phyloP scores from a whole-genome alignment of 1,139 yeast species.

The Yamadazyma kanchanaburiensis region DNA sequence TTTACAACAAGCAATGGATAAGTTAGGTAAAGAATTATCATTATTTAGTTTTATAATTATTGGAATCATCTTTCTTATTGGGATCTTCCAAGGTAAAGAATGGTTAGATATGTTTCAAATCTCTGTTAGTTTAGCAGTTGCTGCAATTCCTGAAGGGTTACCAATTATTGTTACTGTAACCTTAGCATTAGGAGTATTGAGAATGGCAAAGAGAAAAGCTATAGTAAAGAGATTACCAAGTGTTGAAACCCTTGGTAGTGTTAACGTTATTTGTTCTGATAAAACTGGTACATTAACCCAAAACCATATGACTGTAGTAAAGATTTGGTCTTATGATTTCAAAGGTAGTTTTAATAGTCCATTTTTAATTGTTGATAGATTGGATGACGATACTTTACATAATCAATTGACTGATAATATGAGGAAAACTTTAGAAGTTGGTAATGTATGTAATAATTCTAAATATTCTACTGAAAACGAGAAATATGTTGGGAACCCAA shows the following conservation, averaged over 20 bases:
- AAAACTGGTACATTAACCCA: constrained; percentile 94
- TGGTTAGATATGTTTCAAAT: constrained; percentile 98
- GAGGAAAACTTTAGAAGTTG: constrained; percentile 56
- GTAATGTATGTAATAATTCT: constrained; percentile 81
- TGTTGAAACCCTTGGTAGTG: constrained; percentile 94
- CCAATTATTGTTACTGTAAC: constrained; percentile 97
- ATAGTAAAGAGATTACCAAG: constrained; percentile 91
- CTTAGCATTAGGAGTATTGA: constrained; percentile 85
- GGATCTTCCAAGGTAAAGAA: constrained; percentile 83
- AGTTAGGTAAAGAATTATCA: constrained; percentile 85
- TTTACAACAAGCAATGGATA: constrained; percentile 89
- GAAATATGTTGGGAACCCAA: constrained; percentile 83
- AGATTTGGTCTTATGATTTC: constrained; percentile 79
- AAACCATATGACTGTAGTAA: constrained; percentile 90
- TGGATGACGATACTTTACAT: constrained; percentile 35
- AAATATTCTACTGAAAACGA: constrained; percentile 66
- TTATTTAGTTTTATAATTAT: constrained; percentile 78
- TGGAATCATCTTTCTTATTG: constrained; percentile 82
- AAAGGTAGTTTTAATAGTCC: constrained; percentile 47
- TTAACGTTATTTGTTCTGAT: constrained; percentile 91
- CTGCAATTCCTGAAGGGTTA: constrained; percentile 97
- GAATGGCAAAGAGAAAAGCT: constrained; percentile 93
- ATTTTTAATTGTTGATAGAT: constrained; percentile 47
- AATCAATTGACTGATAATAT: constrained; percentile 52
- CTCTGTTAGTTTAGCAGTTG: constrained; percentile 93